These are phyloP conservation scores for Lolium rigidum DNA, from an alignment of 176 grass and related monocot species.

Conservation along the genomic window DNA sequence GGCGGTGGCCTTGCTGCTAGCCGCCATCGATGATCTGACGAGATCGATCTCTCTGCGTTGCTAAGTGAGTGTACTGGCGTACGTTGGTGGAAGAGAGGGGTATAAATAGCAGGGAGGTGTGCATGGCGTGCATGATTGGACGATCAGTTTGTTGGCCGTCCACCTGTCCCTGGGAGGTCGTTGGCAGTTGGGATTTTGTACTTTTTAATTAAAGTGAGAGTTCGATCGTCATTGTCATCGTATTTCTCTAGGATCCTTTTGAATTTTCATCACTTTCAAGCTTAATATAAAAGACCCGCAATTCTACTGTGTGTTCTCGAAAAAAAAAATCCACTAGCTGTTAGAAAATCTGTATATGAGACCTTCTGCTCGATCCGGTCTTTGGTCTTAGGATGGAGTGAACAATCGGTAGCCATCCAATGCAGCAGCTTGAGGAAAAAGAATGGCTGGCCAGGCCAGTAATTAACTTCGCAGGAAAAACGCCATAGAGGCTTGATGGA, in stretches of 20 bases:
- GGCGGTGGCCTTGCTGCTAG: not conserved
- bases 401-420: too few species aligned
- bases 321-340: too few species aligned
- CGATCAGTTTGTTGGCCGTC: not conserved
- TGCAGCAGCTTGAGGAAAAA: not conserved
- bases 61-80: not conserved
- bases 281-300: too few species aligned
- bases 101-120: constrained; percentile 1
- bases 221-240: too few species aligned
- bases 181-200: not conserved
- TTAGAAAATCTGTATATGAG: too few species aligned
- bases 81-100: not conserved
- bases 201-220: not conserved
- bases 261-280: too few species aligned
- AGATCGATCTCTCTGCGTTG: not conserved
- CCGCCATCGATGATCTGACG: not conserved
- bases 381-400: too few species aligned
- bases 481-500: too few species aligned
- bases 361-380: too few species aligned
- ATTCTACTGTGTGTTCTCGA: too few species aligned
- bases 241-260: too few species aligned
- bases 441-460: not conserved
- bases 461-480: too few species aligned
- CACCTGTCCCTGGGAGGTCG: not conserved
- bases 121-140: not conserved